Percentiles rank a stretch among this genome's conserved stretches.
Evolutionary conservation across 176 grass and related monocot species (phyloP).

Genomic region (Aegilops bicornis): DNA sequence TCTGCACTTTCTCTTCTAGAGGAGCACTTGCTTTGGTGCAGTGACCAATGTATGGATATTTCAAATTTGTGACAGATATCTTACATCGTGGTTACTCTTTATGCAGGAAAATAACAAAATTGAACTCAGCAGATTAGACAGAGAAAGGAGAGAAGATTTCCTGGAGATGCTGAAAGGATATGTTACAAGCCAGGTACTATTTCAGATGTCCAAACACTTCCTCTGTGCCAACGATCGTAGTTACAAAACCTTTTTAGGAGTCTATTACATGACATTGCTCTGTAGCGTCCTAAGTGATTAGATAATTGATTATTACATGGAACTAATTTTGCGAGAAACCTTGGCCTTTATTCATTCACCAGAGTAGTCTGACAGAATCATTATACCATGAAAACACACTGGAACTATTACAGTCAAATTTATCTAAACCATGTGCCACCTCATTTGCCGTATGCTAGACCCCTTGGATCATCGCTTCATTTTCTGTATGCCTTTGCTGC

Average conservation of each 20-base stretch:
- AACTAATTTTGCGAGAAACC: not conserved
- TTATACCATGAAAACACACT: not conserved
- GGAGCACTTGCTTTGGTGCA: not conserved
- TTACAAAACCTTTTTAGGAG: not conserved
- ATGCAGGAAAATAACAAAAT: conserved; percentile 82
- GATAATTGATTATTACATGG: not conserved
- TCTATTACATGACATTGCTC: not conserved
- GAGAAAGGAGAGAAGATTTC: conserved; percentile 79
- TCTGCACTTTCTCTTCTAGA: not conserved
- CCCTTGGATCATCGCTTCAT: not conserved
- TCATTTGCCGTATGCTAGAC: not conserved
- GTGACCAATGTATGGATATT: not conserved
- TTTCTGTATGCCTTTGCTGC: not conserved
- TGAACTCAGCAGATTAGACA: conserved; percentile 79
- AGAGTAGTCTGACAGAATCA: not conserved
- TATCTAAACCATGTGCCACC: not conserved
- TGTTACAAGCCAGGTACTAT: conserved; percentile 83
- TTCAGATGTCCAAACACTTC: not conserved
- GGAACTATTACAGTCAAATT: not conserved
- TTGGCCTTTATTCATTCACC: not conserved
- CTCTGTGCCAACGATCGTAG: not conserved
- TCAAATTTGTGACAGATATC: not conserved
- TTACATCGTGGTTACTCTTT: not conserved
- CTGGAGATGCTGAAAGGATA: conserved; percentile 88
- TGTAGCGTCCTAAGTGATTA: not conserved